Evolutionary conservation across 192 early-diverging fungal species (phyloP).

Genomic region (Coemansia sp.): DNA sequence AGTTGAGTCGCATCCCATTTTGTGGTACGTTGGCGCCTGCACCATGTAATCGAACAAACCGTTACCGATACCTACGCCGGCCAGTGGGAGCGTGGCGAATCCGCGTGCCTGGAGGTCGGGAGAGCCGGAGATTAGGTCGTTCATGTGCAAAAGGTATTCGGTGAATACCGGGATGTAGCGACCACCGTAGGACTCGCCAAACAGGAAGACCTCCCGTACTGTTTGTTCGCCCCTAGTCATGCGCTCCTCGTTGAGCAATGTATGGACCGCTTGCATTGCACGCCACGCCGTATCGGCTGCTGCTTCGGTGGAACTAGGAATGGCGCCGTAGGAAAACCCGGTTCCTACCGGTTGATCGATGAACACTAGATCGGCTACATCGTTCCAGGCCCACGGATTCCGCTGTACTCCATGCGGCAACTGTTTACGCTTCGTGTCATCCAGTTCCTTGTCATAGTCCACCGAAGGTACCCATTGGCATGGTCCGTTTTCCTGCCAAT

Average conservation of each 20-base stretch:
- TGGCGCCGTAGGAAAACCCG: slow-evolving; percentile 68
- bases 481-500: slow-evolving; percentile 77
- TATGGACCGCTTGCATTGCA: slow-evolving; percentile 50
- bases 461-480: slow-evolving; percentile 51
- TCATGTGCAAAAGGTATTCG: slow-evolving; percentile 43
- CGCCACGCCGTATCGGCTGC: slow-evolving; percentile 53
- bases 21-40: slow-evolving; percentile 35
- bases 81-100: slow-evolving; percentile 32
- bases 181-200: slow-evolving; percentile 61
- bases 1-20: slow-evolving; percentile 52
- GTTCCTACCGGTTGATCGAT: slow-evolving; percentile 64
- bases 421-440: slow-evolving; percentile 41
- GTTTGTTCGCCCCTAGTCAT: slow-evolving; percentile 14
- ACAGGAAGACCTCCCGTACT: slow-evolving; percentile 33
- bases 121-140: slow-evolving; percentile 21
- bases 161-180: slow-evolving; percentile 57
- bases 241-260: slow-evolving; percentile 18
- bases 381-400: slow-evolving; percentile 69
- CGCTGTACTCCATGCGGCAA: slow-evolving; percentile 40
- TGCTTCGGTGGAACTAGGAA: slow-evolving; percentile 50
- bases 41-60: slow-evolving; percentile 51
- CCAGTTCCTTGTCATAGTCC: slow-evolving; percentile 13
- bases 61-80: slow-evolving; percentile 59
- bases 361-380: slow-evolving; percentile 61
- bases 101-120: slow-evolving; percentile 25